phyloP scores from a whole-genome alignment of 2,329 filamentous ascomycete genomes.

The Zymoseptoria crescenta region DNA sequence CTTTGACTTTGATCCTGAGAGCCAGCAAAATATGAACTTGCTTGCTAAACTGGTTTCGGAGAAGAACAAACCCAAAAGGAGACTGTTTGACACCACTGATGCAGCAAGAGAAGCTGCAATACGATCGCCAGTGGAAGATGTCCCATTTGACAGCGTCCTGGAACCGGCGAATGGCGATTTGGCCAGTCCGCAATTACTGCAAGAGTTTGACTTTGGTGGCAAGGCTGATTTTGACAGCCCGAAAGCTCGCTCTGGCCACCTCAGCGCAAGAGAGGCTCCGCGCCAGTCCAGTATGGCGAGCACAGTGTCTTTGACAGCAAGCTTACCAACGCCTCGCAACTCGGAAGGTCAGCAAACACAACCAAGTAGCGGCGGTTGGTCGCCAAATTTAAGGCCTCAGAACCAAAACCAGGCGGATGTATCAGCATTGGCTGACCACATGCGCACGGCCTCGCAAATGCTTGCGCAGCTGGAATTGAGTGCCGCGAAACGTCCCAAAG shows the following conservation, averaged over 20 bases:
- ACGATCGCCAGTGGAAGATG: conserved; percentile 36
- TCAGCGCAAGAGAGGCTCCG: conserved; percentile 33
- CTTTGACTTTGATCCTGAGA: conserved; percentile 72
- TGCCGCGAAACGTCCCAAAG: conserved; percentile 68
- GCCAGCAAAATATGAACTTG: conserved; percentile 62
- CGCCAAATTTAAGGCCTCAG: conserved; percentile 44
- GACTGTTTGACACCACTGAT: conserved; percentile 52
- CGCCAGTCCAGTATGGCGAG: conserved; percentile 56
- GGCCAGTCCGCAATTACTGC: conserved; percentile 63
- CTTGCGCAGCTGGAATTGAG: conserved; percentile 74
- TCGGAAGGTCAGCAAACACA: conserved; percentile 53
- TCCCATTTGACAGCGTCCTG: conserved; percentile 64
- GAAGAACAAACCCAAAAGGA: conserved; percentile 48
- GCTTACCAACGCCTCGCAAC: conserved; percentile 58
- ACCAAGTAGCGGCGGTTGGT: conserved; percentile 61
- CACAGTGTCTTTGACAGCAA: conserved; percentile 52
- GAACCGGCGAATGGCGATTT: conserved; percentile 74
- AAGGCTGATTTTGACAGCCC: conserved; percentile 27
- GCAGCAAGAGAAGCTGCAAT: conserved; percentile 44
- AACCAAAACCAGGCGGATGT: conserved; percentile 68
- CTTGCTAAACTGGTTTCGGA: conserved; percentile 58
- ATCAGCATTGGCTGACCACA: conserved; percentile 74
- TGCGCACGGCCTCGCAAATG: conserved; percentile 83
- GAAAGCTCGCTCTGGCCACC: conserved; percentile 8
- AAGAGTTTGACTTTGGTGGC: conserved; percentile 46